Base-by-base conservation (phyloP, 2,329 filamentous ascomycete species). In the Acrocalymma vagum region DNA sequence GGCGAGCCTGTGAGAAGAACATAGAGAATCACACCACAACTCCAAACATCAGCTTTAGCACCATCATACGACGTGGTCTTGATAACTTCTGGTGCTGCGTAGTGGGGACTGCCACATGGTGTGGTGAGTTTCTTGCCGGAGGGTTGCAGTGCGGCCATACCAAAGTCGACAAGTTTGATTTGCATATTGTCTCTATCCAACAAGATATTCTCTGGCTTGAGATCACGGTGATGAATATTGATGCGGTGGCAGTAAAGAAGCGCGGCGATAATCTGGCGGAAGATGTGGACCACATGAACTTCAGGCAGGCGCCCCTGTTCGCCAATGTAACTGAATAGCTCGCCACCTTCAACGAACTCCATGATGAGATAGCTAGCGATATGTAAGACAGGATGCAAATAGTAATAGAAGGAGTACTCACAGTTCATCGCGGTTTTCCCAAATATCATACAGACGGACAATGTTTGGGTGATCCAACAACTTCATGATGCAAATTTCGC, bases 191-290 rank as follows among this genome's bases (percentile, higher is more conserved):
- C 76, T 3, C 77, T 76, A 42, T 91, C 91, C 34, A 99, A 79
- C 13, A 99, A 78, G 29, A 99, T 96, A 60, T 99, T 99, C 72
- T 99, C 94, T 0, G 92, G 94, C 71, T 99, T 99, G 37, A 99
- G 78, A 58, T 99, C 94, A 16, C 94, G 88, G 65, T 99, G 94
- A 65, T 92, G 96, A 50, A 99, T 96, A 56, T 93, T 91, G 73
- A 96, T 90, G 3, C 88, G 85, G 71, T 99, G 94, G 56, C 92
- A 95, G 72, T 96, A 96, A 3, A 91, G 85, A 34, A 99, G 80
- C 1, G 90, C 94, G 38, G 89, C 90, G 63, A 99, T 87, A 53
- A 99, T 91, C 71, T 99, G 94, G 24, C 92, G 86, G 63, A 96
- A 96, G 55, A 95, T 86, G 62, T 81, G 88, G 35, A 96, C 81